Conservation (phyloP, 345 rosid genomes). For the Citrus unshiu region DNA sequence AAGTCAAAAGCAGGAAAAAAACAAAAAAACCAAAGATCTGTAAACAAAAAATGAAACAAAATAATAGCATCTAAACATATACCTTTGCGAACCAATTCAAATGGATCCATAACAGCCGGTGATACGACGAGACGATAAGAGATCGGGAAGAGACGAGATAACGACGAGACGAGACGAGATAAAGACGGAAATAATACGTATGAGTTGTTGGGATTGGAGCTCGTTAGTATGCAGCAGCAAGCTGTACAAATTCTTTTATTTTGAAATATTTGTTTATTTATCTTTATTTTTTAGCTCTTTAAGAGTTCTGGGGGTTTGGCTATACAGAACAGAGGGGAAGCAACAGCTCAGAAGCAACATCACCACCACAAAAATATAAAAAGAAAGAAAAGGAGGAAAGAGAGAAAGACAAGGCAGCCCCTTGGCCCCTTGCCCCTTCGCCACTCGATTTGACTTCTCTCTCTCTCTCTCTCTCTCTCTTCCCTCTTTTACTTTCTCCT, state of each 20-base stretch:
- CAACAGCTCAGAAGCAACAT: not conserved
- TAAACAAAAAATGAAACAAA: not conserved
- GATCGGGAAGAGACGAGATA: not conserved
- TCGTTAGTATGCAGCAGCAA: not conserved
- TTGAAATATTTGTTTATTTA: no score
- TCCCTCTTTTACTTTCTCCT: no score
- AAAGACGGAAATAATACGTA: not conserved
- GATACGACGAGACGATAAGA: constrained; percentile 21
- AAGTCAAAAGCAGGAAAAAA: not conserved
- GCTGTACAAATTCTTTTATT: not conserved
- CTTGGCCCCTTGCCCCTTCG: constrained; percentile 31
- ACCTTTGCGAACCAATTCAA: constrained; percentile 71
- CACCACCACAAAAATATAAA: constrained; percentile 41
- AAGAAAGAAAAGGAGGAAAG: not conserved
- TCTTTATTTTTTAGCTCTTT: not conserved
- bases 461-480: not conserved
- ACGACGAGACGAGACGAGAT: not conserved
- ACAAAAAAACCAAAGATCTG: constrained; percentile 3
- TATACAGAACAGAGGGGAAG: not conserved
- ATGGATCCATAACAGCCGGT: constrained; percentile 56
- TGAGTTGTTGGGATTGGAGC: constrained; percentile 26
- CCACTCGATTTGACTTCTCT: constrained; percentile 44
- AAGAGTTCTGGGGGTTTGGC: not conserved
- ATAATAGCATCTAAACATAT: not conserved
- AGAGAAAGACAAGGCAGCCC: not conserved